Conservation (phyloP, 805 yeast species). For the Teunomyces panamensis region DNA sequence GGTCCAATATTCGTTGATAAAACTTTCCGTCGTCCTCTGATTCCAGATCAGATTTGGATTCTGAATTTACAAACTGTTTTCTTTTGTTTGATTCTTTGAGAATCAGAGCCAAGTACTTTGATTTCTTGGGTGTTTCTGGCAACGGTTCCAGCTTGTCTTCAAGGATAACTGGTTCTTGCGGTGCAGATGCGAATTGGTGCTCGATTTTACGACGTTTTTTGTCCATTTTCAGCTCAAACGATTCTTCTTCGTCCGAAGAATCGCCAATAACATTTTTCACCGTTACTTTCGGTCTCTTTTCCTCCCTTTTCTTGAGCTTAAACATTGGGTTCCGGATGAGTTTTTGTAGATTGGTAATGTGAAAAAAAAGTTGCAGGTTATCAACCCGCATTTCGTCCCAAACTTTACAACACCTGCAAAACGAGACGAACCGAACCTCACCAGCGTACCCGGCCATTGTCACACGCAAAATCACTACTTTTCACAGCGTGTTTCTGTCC, state of each 20-base stretch:
- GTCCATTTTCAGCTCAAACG: not conserved
- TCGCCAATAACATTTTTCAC: not conserved
- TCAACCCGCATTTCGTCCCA: not conserved
- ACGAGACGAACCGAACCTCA: not conserved
- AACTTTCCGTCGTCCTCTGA: not conserved
- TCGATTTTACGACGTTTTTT: not conserved
- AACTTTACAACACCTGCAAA: not conserved
- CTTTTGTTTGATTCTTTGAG: constrained; percentile 39
- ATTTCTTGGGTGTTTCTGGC: not conserved
- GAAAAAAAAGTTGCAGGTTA: not conserved
- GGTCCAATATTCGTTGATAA: not conserved
- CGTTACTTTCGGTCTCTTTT: not conserved
- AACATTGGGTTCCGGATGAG: constrained; percentile 29
- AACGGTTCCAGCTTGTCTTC: not conserved
- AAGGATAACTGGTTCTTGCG: not conserved
- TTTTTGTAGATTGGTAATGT: too few relatives aligned
- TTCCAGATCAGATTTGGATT: constrained; percentile 18
- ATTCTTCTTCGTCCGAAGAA: not conserved
- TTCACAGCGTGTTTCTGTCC: not conserved
- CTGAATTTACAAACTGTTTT: constrained; percentile 46
- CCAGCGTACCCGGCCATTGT: not conserved
- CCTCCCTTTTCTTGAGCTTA: constrained; percentile 19
- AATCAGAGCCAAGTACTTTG: constrained; percentile 33
- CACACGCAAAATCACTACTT: too few relatives aligned
- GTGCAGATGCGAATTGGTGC: not conserved